phyloP scores from a whole-genome alignment of 2,329 filamentous ascomycete species.

The Ophiostoma sp. region DNA sequence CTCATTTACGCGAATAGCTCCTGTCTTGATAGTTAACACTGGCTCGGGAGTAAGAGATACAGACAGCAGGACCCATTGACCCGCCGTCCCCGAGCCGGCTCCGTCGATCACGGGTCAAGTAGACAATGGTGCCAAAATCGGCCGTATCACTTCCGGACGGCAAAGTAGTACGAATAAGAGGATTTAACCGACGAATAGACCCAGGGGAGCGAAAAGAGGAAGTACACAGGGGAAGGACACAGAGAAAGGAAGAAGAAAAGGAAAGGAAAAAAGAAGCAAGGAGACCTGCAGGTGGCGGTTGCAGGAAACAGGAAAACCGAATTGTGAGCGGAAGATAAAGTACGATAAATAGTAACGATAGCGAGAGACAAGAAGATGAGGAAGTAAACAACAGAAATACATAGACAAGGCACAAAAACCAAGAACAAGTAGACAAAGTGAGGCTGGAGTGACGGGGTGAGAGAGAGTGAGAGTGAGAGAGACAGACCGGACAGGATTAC shows the following conservation, averaged over 20 bases:
- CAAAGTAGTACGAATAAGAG: neutral
- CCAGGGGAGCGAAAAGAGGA: too few species aligned
- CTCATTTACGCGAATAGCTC: neutral
- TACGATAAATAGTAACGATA: neutral
- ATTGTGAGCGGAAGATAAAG: neutral
- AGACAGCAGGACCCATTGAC: neutral
- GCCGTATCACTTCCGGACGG: neutral
- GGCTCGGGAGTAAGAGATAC: neutral
- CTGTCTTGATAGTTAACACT: neutral
- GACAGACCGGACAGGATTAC: neutral
- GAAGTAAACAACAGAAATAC: neutral
- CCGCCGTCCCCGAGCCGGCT: constrained; percentile 1
- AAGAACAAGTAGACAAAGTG: too few species aligned
- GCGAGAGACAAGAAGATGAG: neutral
- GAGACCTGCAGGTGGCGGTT: neutral
- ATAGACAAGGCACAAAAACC: too few species aligned
- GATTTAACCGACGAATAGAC: neutral
- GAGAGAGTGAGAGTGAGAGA: too few species aligned
- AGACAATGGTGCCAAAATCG: neutral
- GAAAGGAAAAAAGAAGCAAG: neutral
- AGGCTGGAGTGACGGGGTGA: too few species aligned
- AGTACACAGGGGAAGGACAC: too few species aligned
- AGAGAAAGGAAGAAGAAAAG: neutral
- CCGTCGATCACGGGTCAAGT: constrained; percentile 5
- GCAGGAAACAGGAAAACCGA: neutral